Evolutionary conservation across 164 flowering plant genomes (phyloP).

Genomic region (Hamamelis virginiana): DNA sequence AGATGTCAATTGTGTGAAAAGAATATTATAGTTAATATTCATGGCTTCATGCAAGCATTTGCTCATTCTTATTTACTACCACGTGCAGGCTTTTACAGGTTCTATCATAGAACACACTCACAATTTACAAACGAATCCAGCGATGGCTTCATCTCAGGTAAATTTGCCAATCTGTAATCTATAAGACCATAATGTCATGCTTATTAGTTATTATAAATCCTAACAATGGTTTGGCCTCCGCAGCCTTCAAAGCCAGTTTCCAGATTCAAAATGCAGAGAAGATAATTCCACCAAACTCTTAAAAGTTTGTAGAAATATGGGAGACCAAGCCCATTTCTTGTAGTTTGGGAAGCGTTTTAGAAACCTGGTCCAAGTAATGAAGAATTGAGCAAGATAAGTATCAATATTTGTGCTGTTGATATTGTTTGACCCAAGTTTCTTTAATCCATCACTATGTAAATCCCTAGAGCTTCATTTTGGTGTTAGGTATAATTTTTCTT

Average conservation of each 20-base stretch:
- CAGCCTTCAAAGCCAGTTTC: constrained; percentile 81
- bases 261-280: constrained; percentile 86
- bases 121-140: constrained; percentile 28
- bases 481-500: too few relatives aligned
- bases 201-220: not conserved
- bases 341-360: not conserved
- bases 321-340: not conserved
- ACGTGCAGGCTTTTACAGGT: constrained; percentile 74
- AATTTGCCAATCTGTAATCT: constrained; percentile 3
- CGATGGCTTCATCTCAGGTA: constrained; percentile 45
- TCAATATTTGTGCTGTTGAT: too few relatives aligned
- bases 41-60: not conserved
- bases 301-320: not conserved
- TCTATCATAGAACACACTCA: constrained; percentile 65
- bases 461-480: too few relatives aligned
- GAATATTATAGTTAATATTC: not conserved
- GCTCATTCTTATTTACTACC: not conserved
- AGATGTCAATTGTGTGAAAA: not conserved
- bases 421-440: too few relatives aligned
- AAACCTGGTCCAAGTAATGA: not conserved
- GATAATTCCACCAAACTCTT: constrained; percentile 17
- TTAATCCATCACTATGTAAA: too few relatives aligned
- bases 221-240: constrained; percentile 16
- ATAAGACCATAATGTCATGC: not conserved
- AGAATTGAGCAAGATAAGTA: not conserved